These are phyloP conservation scores for Passiflora organensis DNA, from an alignment of 345 rosid species.

Conservation along the genomic window DNA sequence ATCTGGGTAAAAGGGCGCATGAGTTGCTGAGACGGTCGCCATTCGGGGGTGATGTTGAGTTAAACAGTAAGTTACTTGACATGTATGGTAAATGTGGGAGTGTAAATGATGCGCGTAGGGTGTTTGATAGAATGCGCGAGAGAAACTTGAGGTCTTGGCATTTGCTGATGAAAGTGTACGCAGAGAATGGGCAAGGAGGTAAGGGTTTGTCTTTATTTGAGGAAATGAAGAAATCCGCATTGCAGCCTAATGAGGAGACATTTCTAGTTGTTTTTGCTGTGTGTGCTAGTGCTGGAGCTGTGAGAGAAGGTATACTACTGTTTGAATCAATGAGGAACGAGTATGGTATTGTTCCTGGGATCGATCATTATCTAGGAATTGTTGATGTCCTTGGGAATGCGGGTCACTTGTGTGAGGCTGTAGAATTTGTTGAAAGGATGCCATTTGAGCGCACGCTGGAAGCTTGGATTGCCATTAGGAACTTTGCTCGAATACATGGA, in stretches of 20 bases:
- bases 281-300: slow-evolving; percentile 40
- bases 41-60: slow-evolving; percentile 22
- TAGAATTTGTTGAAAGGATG: slow-evolving; percentile 45
- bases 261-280: slow-evolving; percentile 33
- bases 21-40: slow-evolving; percentile 30
- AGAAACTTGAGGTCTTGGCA: slow-evolving; percentile 37
- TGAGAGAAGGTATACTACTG: slow-evolving; percentile 28
- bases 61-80: slow-evolving; percentile 32
- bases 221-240: slow-evolving; percentile 32
- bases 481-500: slow-evolving; percentile 43
- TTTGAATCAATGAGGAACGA: slow-evolving; percentile 38
- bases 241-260: slow-evolving; percentile 25
- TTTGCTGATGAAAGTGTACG: slow-evolving; percentile 41
- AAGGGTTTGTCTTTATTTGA: slow-evolving; percentile 42
- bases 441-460: slow-evolving; percentile 34
- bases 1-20: slow-evolving; percentile 32
- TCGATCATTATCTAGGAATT: slow-evolving; percentile 38
- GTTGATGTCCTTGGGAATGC: slow-evolving; percentile 37
- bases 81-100: slow-evolving; percentile 33
- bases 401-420: slow-evolving; percentile 42
- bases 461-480: slow-evolving; percentile 34
- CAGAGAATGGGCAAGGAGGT: slow-evolving; percentile 34
- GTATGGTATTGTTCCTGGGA: slow-evolving; percentile 30
- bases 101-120: slow-evolving; percentile 36
- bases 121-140: slow-evolving; percentile 53